Conservation (phyloP, 192 early-diverging fungal genomes). For the Gigaspora rosea region DNA sequence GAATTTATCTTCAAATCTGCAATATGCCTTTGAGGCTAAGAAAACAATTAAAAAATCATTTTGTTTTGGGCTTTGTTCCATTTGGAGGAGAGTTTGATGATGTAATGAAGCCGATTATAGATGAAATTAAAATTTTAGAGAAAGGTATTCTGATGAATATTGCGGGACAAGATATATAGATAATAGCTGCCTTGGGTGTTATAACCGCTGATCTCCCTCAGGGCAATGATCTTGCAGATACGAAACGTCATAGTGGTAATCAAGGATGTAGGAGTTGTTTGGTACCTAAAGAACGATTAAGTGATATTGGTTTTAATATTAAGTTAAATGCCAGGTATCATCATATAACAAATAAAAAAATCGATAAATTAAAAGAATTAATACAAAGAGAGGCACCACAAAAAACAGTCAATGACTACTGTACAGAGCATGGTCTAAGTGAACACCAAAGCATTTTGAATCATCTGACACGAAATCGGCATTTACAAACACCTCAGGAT, state of each 20-base stretch:
- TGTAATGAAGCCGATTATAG: neutral
- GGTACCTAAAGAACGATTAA: neutral
- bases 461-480: neutral
- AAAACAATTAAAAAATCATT: constrained; percentile 13
- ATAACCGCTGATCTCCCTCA: neutral
- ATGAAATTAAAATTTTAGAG: neutral
- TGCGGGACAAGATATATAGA: neutral
- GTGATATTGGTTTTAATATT: neutral
- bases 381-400: neutral
- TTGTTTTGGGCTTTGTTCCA: neutral
- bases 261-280: constrained; percentile 4
- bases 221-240: neutral
- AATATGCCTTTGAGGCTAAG: neutral
- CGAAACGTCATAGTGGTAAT: neutral
- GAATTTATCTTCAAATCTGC: neutral
- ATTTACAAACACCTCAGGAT: neutral
- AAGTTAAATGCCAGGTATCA: neutral
- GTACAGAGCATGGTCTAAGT: neutral
- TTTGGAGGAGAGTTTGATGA: constrained; percentile 2
- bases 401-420: neutral
- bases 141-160: neutral
- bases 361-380: neutral
- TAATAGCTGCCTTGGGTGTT: neutral
- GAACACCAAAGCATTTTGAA: neutral
- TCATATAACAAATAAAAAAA: constrained; percentile 2